phyloP scores from a whole-genome alignment of 1,284 basidiomycete genomes.

The Leccinum pseudoinsigne region DNA sequence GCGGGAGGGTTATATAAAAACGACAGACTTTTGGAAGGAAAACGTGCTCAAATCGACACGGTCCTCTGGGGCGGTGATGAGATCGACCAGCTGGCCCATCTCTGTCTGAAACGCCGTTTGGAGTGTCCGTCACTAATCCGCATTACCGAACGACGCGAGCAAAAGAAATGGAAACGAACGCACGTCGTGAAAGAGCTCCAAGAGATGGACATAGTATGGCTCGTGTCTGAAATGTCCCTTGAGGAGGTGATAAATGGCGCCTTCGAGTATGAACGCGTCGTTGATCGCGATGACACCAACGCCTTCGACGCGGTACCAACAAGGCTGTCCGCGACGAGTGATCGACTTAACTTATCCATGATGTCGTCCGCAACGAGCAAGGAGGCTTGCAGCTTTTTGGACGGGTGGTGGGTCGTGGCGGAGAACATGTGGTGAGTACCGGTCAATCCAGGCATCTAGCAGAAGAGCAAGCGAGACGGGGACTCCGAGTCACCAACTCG shows the following conservation, averaged over 20 bases:
- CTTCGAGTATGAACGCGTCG: slow-evolving; percentile 96
- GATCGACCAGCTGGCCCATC: slow-evolving; percentile 93
- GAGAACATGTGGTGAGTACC: background rate
- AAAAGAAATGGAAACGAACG: background rate
- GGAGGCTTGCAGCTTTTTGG: slow-evolving; percentile 71
- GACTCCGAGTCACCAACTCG: slow-evolving; percentile 60
- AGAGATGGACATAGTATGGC: slow-evolving; percentile 82
- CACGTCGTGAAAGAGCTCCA: slow-evolving; percentile 88
- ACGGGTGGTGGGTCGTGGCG: background rate
- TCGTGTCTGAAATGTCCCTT: slow-evolving; percentile 89
- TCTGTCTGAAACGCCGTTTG: slow-evolving; percentile 92
- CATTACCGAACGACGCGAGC: background rate
- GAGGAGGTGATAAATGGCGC: slow-evolving; percentile 89
- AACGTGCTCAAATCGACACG: slow-evolving; percentile 87
- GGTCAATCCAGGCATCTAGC: background rate
- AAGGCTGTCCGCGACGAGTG: slow-evolving; percentile 95
- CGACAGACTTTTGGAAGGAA: slow-evolving; percentile 72
- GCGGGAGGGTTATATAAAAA: background rate
- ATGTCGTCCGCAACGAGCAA: slow-evolving; percentile 99
- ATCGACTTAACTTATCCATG: slow-evolving; percentile 87
- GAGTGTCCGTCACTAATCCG: background rate
- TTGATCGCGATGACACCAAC: slow-evolving; percentile 95
- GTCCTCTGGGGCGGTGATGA: slow-evolving; percentile 95
- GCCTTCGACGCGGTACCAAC: slow-evolving; percentile 86
- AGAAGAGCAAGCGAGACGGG: background rate